Conservation (phyloP, 2,329 filamentous ascomycete species). For the Hysterium pulicare region DNA sequence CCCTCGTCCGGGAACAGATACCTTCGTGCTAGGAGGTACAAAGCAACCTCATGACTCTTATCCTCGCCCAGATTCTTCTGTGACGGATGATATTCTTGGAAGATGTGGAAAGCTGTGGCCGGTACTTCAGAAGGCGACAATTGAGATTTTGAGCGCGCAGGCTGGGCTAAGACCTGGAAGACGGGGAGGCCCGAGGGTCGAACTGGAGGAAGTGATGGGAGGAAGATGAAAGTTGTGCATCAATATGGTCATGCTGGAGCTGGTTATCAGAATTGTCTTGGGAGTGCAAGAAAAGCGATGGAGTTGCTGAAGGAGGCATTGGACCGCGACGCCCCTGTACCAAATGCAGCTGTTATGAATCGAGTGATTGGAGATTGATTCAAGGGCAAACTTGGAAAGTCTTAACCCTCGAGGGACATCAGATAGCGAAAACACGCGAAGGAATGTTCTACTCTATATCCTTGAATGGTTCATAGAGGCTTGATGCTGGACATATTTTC, state of each 20-base stretch:
- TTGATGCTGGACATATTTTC: no score
- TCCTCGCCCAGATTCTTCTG: slow-evolving; percentile 25
- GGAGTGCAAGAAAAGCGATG: slow-evolving; percentile 14
- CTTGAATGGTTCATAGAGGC: no score
- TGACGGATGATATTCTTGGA: slow-evolving; percentile 37
- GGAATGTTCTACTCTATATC: no score
- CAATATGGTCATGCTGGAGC: slow-evolving; percentile 48
- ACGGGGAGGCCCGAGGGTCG: slow-evolving; percentile 42
- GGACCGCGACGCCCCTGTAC: no score
- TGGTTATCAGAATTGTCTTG: slow-evolving; percentile 27
- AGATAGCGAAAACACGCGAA: no score
- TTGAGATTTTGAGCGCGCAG: slow-evolving; percentile 43
- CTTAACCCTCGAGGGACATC: no score
- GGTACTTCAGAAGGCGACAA: slow-evolving; percentile 33
- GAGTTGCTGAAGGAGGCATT: slow-evolving; percentile 6
- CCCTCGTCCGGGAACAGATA: slow-evolving; percentile 39
- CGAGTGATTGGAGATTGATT: no score
- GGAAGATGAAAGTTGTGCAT: slow-evolving; percentile 38
- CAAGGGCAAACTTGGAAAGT: no score
- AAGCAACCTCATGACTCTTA: slow-evolving; percentile 40
- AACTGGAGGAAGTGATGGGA: slow-evolving; percentile 33
- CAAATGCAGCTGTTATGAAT: no score
- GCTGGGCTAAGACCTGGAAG: slow-evolving; percentile 46
- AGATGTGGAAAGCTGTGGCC: slow-evolving; percentile 33
- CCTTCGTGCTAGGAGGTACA: slow-evolving; percentile 45